Base-by-base conservation (phyloP, 2,329 filamentous ascomycete genomes). In the Cercospora sp. region DNA sequence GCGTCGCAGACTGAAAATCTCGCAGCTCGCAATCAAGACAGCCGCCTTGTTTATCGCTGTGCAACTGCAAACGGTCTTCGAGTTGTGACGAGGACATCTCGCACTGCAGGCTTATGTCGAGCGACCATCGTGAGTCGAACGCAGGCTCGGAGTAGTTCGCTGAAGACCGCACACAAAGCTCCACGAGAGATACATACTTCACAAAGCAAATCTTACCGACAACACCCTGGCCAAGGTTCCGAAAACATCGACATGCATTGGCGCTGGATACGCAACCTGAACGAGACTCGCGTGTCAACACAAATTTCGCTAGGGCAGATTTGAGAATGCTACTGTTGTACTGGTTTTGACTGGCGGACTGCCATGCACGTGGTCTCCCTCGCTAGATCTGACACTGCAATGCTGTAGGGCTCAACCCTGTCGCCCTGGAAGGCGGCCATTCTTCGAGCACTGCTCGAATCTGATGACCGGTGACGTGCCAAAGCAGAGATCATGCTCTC, bases 91-190 rank as follows among this genome's bases (percentile, higher is more conserved):
- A 30, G 42, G 30, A 36, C 31, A 30, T 64, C 48, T 60, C 61
- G 55, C 58, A 33, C 60, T 36, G 64, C 42, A 69, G 64, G 57
- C 53, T 58, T 42, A 64, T 69, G 67, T 42, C 60, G 67, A 69
- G 67, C 63, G 51, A 69, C 67, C 64, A 62, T 69, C 60, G 39
- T 59, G 64, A 69, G 58, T 48, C 36, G 53, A 58, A 42, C n/a
- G 33, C 16, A 33, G 39, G 30, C 48, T 62, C 65, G 61, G 65
- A 62, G 61, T 64, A 64, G 61, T 58, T 67, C 55, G 65, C 65
- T 67, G 60, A 26, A 67, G 61, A 51, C 20, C 59, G 26, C 51
- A 33, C 30, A 36, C 57, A 39, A 10, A 18, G 65, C 60, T 36
- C 42, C 20, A 30, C 28, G 51, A 55, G n/a, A 39, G 63, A 60